Evolutionary conservation across 2,329 filamentous ascomycete genomes (phyloP).

Genomic region (Cordyceps cateniannulata): DNA sequence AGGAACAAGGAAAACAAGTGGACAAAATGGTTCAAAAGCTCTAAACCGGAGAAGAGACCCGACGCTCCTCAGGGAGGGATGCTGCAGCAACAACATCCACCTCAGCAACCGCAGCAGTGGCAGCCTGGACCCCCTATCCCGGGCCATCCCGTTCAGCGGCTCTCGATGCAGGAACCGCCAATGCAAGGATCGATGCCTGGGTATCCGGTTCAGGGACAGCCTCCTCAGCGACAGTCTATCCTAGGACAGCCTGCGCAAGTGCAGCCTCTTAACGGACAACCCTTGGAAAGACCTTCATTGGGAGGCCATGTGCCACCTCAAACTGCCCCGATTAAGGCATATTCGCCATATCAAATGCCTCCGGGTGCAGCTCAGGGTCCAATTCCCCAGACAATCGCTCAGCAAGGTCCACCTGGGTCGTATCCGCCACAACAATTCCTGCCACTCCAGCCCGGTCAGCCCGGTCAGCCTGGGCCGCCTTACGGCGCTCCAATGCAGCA

Average conservation of each 20-base stretch:
- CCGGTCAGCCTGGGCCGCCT: not conserved
- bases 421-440: not conserved
- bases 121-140: not conserved
- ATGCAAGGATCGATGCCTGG: not conserved
- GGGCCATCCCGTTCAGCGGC: not conserved
- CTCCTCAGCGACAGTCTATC: not conserved
- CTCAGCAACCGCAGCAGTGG: slow-evolving; percentile 4
- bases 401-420: not conserved
- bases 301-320: not conserved
- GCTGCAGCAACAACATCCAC: slow-evolving; percentile 9
- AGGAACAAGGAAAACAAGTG: slow-evolving; percentile 23
- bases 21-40: slow-evolving; percentile 25
- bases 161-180: not conserved
- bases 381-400: not conserved
- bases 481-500: not conserved
- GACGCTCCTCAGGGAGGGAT: not conserved
- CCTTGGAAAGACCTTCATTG: not conserved
- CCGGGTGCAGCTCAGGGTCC: not conserved
- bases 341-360: not conserved
- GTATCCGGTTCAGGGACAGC: not conserved
- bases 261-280: too few relatives aligned
- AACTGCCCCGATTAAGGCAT: not conserved
- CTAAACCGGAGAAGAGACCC: slow-evolving; percentile 14
- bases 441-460: not conserved
- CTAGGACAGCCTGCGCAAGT: not conserved